A percentile compares a stretch with the other conserved stretches of the same genome.
These are phyloP conservation scores for Suhomyces kilbournensis DNA, from an alignment of 805 yeast species.

Conservation along the genomic window DNA sequence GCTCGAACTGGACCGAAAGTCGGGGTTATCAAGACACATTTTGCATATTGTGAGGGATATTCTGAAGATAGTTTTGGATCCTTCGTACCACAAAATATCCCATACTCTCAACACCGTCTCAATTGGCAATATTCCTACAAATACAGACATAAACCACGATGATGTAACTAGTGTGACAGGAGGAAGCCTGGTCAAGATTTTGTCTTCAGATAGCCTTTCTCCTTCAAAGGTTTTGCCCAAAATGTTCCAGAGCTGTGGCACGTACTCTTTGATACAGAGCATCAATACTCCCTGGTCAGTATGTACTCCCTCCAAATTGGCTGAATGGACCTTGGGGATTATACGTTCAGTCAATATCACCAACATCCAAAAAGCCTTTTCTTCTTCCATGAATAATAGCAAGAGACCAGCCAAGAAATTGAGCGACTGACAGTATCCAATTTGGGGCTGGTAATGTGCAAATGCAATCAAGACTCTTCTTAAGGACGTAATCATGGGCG, in stretches of 20 bases:
- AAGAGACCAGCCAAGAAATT: slow-evolving; percentile 89
- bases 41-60: slow-evolving; percentile 78
- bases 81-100: slow-evolving; percentile 95
- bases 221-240: slow-evolving; percentile 42
- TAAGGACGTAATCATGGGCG: slow-evolving; percentile 64
- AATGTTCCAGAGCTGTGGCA: slow-evolving; percentile 75
- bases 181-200: slow-evolving; percentile 72
- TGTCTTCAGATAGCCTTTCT: slow-evolving; percentile 39
- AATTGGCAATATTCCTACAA: slow-evolving; percentile 84
- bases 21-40: slow-evolving; percentile 60
- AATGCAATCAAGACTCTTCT: slow-evolving; percentile 82
- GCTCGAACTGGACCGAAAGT: slow-evolving; percentile 32
- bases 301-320: slow-evolving; percentile 89
- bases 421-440: slow-evolving; percentile 94
- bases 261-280: slow-evolving; percentile 78
- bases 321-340: slow-evolving; percentile 88
- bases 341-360: slow-evolving; percentile 83
- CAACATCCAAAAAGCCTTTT: slow-evolving; percentile 91
- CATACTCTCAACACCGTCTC: slow-evolving; percentile 87
- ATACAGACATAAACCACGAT: slow-evolving; percentile 98
- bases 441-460: slow-evolving; percentile 79
- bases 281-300: slow-evolving; percentile 92
- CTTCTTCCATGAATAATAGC: slow-evolving; percentile 83
- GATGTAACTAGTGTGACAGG: slow-evolving; percentile 92
- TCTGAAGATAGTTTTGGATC: slow-evolving; percentile 80